Base-by-base conservation (phyloP, 176 grass and related monocot species). In the Hordeum marinum region DNA sequence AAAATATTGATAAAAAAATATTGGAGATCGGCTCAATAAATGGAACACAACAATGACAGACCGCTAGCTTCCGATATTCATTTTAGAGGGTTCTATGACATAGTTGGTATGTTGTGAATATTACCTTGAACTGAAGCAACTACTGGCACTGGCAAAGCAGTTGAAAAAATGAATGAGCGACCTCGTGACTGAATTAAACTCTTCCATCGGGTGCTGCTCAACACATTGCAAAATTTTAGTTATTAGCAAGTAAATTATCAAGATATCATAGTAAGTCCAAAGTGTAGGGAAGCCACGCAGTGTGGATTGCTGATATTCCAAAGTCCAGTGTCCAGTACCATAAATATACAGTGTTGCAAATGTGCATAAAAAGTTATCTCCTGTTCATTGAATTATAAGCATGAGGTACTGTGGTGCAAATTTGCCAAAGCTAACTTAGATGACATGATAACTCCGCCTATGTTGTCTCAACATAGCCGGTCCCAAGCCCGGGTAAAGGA, bases 101-200 rank as follows among this genome's bases (percentile, higher is more conserved):
- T 17, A 50, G 10, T 43, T 76, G 32, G 13, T 57, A 91, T 82
- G 18, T 62, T 45, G 45, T 76, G 75, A 79, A 80, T 75, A 88
- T 90, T 92, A 95, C 91, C 93, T 61, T 92, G 86, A 60, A 91
- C 90, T 86, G 91, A 90, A 84, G 93, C 96, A 90, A 78, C 90
- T 81, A 95, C 78, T 27, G 93, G 96, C 58, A 95, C 91, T 23
- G 96, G 91, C 68, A 94, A 82, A 83, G 93, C 86, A 58, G 93
- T 94, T 40, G 96, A 95, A 94, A 98, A 98, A 79, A 98, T 95
- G 77, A 98, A 98, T 6, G 93, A 90, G 35, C 93, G 89, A 27
- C 96, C 96, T 55, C 93, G 92, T 2, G 96, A 95, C 80, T 98
- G 93, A 85, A 98, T 95, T 69, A 98, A 69, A 20, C 54, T 92